Evolutionary conservation across 1,284 basidiomycete genomes (phyloP), one percentile per base, ranked within the genome.

Genomic region (Austroboletus niveus): DNA sequence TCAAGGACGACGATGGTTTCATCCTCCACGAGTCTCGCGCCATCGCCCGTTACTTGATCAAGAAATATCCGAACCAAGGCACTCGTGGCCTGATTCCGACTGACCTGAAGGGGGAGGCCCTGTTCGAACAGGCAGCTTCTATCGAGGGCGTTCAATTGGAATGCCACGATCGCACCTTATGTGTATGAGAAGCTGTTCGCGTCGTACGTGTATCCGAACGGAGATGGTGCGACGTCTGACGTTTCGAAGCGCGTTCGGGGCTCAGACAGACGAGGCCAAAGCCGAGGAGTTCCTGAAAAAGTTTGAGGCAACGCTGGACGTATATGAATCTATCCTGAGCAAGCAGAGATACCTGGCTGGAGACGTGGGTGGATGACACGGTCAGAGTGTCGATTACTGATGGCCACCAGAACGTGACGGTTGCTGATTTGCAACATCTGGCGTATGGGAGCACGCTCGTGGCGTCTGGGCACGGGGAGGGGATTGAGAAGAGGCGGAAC

Each of bases 371-470:
- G 3, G 32, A 51, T 31, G 39, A n/a, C 22, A 27, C 49, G 0
- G 12, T 31, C 15, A 11, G 6, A 15, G 0, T 4, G 1, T 1
- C 27, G 42, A 49, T 42, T n/a, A 45, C 17, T 4, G 3, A 42
- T 4, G 22, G 51, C 62, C 39, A 61, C 31, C 42, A 79, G 75
- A 61, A 64, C 24, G 3, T 75, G 45, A 80, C 79, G 3, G 61
- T 82, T 6, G 78, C 74, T 8, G 81, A 84, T 62, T 67, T 84
- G 8, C 74, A 74, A 64, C 80, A 83, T 60, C 58, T 84, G 17
- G 73, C 82, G 0, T 75, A 74, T 51, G 80, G 73, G 24, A 47
- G 15, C 17, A 1, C 40, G 22, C 34, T 70, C 22, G 20, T 12
- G 4, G n/a, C n/a, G 14, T 0, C 10, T 1, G 49, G 31, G 6